Evolutionary conservation across 1,139 yeast species (phyloP).

Genomic region (Scheffersomyces insectosa): DNA sequence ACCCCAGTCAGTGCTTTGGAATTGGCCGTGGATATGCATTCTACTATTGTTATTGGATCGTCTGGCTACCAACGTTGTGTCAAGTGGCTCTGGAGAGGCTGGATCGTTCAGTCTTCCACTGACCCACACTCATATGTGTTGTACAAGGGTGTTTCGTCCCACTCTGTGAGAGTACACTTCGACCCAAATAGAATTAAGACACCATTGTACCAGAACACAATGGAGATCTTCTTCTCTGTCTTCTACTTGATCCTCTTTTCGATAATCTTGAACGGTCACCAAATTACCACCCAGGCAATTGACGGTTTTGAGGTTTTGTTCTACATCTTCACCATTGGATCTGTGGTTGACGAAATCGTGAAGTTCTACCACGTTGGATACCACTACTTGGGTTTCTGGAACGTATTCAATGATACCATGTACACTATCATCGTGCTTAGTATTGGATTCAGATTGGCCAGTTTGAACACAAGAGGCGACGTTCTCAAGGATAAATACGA

Average conservation of each 20-base stretch:
- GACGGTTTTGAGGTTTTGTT: constrained; percentile 54
- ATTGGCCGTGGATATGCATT: constrained; percentile 83
- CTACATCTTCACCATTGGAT: constrained; percentile 68
- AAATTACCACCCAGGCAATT: constrained; percentile 29
- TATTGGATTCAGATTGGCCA: constrained; percentile 55
- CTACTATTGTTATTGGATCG: constrained; percentile 73
- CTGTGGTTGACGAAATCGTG: constrained; percentile 62
- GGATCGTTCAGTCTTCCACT: constrained; percentile 77
- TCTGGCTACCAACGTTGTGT: constrained; percentile 84
- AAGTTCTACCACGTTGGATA: constrained; percentile 78
- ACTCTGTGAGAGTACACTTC: constrained; percentile 63
- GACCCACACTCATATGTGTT: constrained; percentile 71
- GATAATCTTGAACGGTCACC: constrained; percentile 57
- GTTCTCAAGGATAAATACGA: constrained; percentile 45
- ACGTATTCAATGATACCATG: constrained; percentile 72
- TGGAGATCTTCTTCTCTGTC: constrained; percentile 71
- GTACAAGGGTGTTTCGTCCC: constrained; percentile 60
- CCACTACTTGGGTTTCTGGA: constrained; percentile 76
- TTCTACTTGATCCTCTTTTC: constrained; percentile 65
- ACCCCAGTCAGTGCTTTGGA: constrained; percentile 74
- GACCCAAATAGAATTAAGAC: constrained; percentile 83
- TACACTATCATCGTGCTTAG: constrained; percentile 57
- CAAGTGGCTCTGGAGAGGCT: constrained; percentile 91
- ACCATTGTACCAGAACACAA: constrained; percentile 74
- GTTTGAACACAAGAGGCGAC: constrained; percentile 29